A percentile compares a stretch with the other conserved stretches of the same genome.
phyloP scores from a whole-genome alignment of 805 yeast species.

The Hanseniaspora mollemarum region DNA sequence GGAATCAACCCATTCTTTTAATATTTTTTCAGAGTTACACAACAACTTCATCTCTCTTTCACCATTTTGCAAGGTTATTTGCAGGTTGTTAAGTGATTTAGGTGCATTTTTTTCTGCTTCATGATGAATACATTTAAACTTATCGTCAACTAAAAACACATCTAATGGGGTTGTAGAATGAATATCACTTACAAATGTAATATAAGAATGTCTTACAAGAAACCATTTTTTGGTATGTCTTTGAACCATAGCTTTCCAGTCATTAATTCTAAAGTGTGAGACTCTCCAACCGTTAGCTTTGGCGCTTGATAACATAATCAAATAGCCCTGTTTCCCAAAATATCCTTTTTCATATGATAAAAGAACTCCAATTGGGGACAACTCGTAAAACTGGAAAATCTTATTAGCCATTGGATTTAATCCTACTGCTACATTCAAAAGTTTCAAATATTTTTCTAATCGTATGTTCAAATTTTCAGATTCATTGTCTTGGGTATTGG shows the following conservation, averaged over 20 bases:
- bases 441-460: slow-evolving; percentile 57
- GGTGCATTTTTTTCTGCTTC: slow-evolving; percentile 6
- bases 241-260: slow-evolving; percentile 72
- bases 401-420: slow-evolving; percentile 73
- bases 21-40: slow-evolving; percentile 53
- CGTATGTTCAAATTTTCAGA: slow-evolving; percentile 22
- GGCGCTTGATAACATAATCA: slow-evolving; percentile 72
- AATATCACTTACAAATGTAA: slow-evolving; percentile 75
- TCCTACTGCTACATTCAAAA: slow-evolving; percentile 46
- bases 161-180: slow-evolving; percentile 81
- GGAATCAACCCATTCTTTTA: slow-evolving; percentile 65
- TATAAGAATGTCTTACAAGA: slow-evolving; percentile 69
- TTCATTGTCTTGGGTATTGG: slow-evolving; percentile 12
- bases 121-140: slow-evolving; percentile 35
- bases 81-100: slow-evolving; percentile 37
- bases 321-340: slow-evolving; percentile 80
- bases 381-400: slow-evolving; percentile 74
- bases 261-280: slow-evolving; percentile 70
- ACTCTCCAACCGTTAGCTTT: slow-evolving; percentile 92
- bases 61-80: slow-evolving; percentile 53
- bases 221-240: slow-evolving; percentile 92
- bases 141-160: slow-evolving; percentile 75
- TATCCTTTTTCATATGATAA: slow-evolving; percentile 70
- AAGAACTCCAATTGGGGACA: slow-evolving; percentile 77
- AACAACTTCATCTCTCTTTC: slow-evolving; percentile 69